Conservation (phyloP, 2,329 filamentous ascomycete genomes). For the Penicillium sclerotigenum region DNA sequence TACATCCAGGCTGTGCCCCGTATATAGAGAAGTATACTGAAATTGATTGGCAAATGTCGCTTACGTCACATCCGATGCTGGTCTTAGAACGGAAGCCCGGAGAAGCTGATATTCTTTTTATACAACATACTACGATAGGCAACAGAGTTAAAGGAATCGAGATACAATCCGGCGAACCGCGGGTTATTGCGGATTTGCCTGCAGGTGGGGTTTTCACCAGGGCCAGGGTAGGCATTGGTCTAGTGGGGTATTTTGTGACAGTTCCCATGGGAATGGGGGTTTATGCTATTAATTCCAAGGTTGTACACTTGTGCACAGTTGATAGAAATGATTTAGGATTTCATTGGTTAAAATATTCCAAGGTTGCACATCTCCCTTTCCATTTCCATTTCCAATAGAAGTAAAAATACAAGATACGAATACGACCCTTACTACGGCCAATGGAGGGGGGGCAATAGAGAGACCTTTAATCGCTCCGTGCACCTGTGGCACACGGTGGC, state of each 20-base stretch:
- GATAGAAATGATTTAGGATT: background rate
- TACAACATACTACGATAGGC: no score
- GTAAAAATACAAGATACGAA: background rate
- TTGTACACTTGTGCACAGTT: background rate
- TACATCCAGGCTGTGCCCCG: background rate
- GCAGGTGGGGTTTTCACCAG: no score
- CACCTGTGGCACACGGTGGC: background rate
- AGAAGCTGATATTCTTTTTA: no score
- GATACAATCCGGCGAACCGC: background rate
- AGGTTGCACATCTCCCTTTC: background rate
- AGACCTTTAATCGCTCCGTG: background rate
- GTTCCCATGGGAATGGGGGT: background rate
- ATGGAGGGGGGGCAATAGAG: background rate
- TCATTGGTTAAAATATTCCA: background rate
- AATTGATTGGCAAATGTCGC: background rate
- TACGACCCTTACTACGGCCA: background rate
- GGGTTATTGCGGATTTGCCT: no score
- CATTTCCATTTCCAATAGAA: background rate
- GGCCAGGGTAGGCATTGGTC: no score
- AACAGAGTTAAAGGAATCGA: background rate
- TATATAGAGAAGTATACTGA: background rate
- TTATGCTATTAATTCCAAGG: background rate
- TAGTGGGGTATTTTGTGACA: background rate
- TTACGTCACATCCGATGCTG: background rate
- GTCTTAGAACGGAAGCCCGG: background rate